Conservation (phyloP, 108 stramenopile genomes). For the Nitzschia sp. region DNA sequence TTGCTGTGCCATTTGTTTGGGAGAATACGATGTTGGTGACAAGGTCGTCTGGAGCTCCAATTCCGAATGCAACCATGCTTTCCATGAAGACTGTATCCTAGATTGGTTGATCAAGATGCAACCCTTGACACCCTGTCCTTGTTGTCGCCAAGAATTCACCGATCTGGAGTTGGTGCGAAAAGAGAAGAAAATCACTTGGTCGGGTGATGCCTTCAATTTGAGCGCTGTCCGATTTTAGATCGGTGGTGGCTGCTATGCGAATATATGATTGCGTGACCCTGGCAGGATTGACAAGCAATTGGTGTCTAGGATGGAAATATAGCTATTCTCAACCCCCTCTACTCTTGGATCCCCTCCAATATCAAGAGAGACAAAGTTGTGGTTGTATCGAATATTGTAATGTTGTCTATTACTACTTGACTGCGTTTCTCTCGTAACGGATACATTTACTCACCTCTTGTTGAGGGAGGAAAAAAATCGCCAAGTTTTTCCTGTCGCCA, state of each 20-base stretch:
- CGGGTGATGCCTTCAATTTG: constrained; percentile 24
- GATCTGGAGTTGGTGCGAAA: constrained; percentile 41
- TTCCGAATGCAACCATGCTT: constrained; percentile 57
- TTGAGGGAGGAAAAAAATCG: too few relatives aligned
- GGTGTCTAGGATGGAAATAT: too few relatives aligned
- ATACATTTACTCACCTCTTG: too few relatives aligned
- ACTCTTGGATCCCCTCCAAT: too few relatives aligned
- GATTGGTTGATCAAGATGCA: constrained; percentile 72
- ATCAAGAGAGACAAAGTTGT: too few relatives aligned
- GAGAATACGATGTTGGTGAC: constrained; percentile 58
- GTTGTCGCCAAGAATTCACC: constrained; percentile 65
- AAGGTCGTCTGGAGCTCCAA: constrained; percentile 53
- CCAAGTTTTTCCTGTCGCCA: too few relatives aligned
- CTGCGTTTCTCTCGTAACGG: too few relatives aligned
- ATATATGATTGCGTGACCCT: too few relatives aligned
- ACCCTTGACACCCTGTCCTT: constrained; percentile 63
- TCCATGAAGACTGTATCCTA: constrained; percentile 70
- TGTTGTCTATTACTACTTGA: too few relatives aligned
- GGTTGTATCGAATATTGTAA: too few relatives aligned
- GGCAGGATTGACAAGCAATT: too few relatives aligned
- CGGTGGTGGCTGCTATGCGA: not conserved
- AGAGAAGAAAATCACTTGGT: constrained; percentile 38
- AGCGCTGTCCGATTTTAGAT: constrained; percentile 8
- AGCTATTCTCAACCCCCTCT: too few relatives aligned
- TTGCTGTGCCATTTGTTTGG: constrained; percentile 72